Conservation (phyloP, 2,329 filamentous ascomycete species). For the Colletotrichum sansevieriae region DNA sequence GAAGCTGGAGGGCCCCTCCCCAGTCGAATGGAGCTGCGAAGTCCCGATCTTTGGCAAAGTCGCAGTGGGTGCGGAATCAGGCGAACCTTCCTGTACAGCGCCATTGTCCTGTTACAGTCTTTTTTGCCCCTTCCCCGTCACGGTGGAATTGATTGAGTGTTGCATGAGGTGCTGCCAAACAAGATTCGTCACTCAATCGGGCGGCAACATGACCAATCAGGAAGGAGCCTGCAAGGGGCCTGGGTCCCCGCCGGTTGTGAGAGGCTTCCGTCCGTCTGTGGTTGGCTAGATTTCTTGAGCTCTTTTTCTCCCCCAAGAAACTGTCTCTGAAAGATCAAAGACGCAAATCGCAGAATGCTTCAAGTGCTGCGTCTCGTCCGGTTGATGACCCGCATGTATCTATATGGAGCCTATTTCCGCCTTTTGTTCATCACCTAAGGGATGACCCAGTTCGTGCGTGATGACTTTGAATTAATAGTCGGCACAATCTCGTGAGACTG, state of each 20-base stretch:
- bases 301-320: background rate
- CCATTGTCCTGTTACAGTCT: constrained; percentile 23
- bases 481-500: too few relatives aligned
- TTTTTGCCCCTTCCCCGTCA: background rate
- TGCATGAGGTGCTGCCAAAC: constrained; percentile 42
- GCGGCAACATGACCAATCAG: constrained; percentile 51
- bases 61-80: constrained; percentile 26
- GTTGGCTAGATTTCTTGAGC: constrained; percentile 13
- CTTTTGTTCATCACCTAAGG: too few relatives aligned
- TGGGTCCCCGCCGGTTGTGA: constrained; percentile 22
- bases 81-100: constrained; percentile 10
- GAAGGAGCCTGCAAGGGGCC: constrained; percentile 14
- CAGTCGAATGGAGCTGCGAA: background rate
- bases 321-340: background rate
- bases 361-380: too few relatives aligned
- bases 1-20: background rate
- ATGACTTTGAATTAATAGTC: too few relatives aligned
- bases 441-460: too few relatives aligned
- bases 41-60: constrained; percentile 15
- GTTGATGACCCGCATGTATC: too few relatives aligned
- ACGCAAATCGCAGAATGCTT: background rate
- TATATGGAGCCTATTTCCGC: too few relatives aligned
- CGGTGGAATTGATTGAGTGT: constrained; percentile 19
- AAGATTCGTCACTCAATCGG: constrained; percentile 48
- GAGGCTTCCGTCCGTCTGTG: constrained; percentile 27